phyloP scores from a whole-genome alignment of 1,139 yeast genomes.

The Blastobotrys petasosporus region DNA sequence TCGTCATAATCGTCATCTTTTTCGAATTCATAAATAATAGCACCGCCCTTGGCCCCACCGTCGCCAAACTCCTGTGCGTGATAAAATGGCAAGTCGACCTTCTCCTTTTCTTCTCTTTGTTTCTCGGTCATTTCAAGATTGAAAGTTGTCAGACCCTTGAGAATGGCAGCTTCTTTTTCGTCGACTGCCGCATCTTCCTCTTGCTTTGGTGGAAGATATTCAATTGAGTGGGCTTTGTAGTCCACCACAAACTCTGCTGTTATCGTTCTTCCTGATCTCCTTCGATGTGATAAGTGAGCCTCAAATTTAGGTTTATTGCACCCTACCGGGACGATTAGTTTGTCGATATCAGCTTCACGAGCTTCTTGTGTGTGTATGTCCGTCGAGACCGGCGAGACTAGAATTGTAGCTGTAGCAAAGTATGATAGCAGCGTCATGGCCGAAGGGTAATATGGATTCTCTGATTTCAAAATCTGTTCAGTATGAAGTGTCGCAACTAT shows the following conservation, averaged over 20 bases:
- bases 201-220: constrained; percentile 34
- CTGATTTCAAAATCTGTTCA: constrained; percentile 10
- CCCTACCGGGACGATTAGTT: constrained; percentile 45
- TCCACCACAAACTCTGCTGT: constrained; percentile 52
- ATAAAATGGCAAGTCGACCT: constrained; percentile 82
- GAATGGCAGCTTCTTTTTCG: constrained; percentile 37
- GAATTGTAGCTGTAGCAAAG: constrained; percentile 67
- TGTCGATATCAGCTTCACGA: constrained; percentile 39
- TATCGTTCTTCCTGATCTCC: constrained; percentile 79
- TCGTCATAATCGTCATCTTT: constrained; percentile 87
- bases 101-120: constrained; percentile 72
- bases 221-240: constrained; percentile 45
- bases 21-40: constrained; percentile 88
- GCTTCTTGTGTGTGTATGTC: constrained; percentile 44
- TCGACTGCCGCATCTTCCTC: constrained; percentile 36
- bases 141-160: constrained; percentile 78
- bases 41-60: constrained; percentile 57
- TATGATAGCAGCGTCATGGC: constrained; percentile 47
- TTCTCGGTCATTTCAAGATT: constrained; percentile 68
- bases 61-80: constrained; percentile 77
- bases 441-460: constrained; percentile 43
- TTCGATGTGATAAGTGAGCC: constrained; percentile 54
- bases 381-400: constrained; percentile 41
- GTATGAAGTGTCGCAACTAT: constrained; percentile 58
- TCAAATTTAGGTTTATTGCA: constrained; percentile 46